Evolutionary conservation across 192 early-diverging fungal species (phyloP).

Genomic region (Backusella mclennaniae): DNA sequence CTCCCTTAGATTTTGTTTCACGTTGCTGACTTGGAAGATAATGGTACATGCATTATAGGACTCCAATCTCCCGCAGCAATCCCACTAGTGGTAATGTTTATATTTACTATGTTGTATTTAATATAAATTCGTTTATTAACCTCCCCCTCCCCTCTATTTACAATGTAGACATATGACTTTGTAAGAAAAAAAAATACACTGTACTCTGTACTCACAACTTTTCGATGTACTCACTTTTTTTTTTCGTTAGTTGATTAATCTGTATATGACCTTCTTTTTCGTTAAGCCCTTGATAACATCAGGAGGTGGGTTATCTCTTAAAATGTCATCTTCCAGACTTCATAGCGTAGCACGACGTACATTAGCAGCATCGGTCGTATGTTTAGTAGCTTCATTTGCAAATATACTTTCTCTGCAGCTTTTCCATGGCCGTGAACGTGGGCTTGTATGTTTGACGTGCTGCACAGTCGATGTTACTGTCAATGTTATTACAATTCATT

Average conservation of each 20-base stretch:
- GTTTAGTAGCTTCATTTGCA: constrained; percentile 38
- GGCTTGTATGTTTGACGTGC: constrained; percentile 45
- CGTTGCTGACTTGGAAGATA: constrained; percentile 18
- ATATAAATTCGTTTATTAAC: neutral
- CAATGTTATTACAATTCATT: constrained; percentile 44
- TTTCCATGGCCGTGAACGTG: constrained; percentile 42
- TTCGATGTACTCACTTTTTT: neutral
- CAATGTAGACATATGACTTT: constrained; percentile 31
- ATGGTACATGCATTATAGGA: constrained; percentile 32
- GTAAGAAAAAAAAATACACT: constrained; percentile 16
- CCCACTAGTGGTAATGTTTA: constrained; percentile 33
- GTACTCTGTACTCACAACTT: neutral
- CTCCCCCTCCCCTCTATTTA: neutral
- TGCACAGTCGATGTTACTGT: constrained; percentile 50
- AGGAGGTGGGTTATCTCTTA: neutral
- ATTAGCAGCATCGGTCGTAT: constrained; percentile 39
- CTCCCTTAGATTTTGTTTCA: constrained; percentile 25
- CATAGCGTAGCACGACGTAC: constrained; percentile 42
- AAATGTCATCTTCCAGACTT: constrained; percentile 21
- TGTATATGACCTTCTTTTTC: constrained; percentile 39
- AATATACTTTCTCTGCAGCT: constrained; percentile 41
- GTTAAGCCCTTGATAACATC: constrained; percentile 24
- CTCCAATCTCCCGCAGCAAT: constrained; percentile 28
- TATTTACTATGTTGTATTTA: constrained; percentile 6
- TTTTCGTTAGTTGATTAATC: constrained; percentile 28